Percentiles rank a stretch among this genome's conserved stretches.
Evolutionary conservation across 805 yeast species (phyloP).

Genomic region (Yarrowia porcina): DNA sequence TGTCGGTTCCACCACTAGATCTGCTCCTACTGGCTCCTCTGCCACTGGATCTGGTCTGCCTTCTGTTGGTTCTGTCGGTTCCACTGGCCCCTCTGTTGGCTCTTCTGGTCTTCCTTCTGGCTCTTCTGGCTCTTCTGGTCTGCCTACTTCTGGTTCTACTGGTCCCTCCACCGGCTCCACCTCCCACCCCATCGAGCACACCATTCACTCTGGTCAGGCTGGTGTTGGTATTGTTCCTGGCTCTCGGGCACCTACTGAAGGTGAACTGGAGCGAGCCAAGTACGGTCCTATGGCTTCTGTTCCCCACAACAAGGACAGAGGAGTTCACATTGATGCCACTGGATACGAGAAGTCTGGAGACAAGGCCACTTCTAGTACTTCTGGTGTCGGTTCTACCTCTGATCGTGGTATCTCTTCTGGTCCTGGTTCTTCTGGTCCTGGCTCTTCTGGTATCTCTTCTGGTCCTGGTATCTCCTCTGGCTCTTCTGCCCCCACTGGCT

Average conservation of each 20-base stretch:
- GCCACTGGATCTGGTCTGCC: background rate
- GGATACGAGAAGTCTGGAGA: background rate
- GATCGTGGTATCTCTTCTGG: too few relatives aligned
- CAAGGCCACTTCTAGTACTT: too few relatives aligned
- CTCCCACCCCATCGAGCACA: background rate
- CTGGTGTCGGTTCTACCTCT: background rate
- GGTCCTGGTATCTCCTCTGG: background rate
- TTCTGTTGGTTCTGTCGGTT: too few relatives aligned
- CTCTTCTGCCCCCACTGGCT: background rate
- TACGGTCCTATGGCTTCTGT: background rate
- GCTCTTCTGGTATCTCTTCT: background rate
- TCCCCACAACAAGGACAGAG: background rate
- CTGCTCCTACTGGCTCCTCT: background rate
- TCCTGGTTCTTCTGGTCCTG: too few relatives aligned
- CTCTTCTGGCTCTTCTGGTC: too few relatives aligned
- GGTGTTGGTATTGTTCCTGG: background rate
- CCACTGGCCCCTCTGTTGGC: too few relatives aligned
- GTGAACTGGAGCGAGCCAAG: background rate
- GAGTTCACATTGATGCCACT: background rate
- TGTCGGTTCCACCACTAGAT: background rate
- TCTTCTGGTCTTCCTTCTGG: too few relatives aligned
- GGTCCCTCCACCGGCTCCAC: background rate
- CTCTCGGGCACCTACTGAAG: background rate
- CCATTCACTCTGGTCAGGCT: slow-evolving; percentile 3
- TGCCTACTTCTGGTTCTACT: too few relatives aligned